Evolutionary conservation across 441 rosid species (phyloP), one percentile per base, ranked within the genome.

Genomic region (Populus hybrid): DNA sequence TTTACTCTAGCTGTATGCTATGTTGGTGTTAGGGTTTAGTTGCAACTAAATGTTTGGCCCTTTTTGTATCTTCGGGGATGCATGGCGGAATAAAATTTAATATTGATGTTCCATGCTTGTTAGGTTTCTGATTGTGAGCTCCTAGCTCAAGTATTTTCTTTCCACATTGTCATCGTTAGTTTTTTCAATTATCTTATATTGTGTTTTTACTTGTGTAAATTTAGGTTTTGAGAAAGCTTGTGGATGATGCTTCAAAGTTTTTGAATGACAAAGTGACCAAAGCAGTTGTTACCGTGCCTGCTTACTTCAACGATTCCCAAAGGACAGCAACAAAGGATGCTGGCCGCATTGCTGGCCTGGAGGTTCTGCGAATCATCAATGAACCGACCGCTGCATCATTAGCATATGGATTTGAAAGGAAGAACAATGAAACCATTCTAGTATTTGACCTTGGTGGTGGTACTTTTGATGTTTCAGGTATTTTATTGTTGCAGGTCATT

Each of bases 301-400:
- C 99, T 76, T 96, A 96, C 88, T 94, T 96, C 80, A 96, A 96
- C 72, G 99, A 93, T 78, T 96, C 99, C 0, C 99, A 96, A 83
- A 88, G 99, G 71, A 94, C 98, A 61, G 98, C 98, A 8, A 96
- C 98, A 6, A 96, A 96, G 80, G 99, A 95, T 90, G 99, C 98
- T 67, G 99, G 97, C 40, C 92, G 97, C 0, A 95, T 95, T 75
- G 98, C 98, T 68, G 98, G 99, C 3, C 70, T 95, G 70, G 98
- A 96, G 73, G 98, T 94, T 82, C 97, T 96, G 46, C 92, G 98
- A 26, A 96, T 96, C 74, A 96, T 96, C 78, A 96, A 94, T 42
- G 98, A 96, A 75, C 98, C 99, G 1, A 94, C 99, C 18, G 98
- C 99, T 82, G 99, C 99, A 40, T 93, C 98, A 0, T 83, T 96